Evolutionary conservation across 805 yeast genomes (phyloP).

Genomic region (Lachancea dasiensis): DNA sequence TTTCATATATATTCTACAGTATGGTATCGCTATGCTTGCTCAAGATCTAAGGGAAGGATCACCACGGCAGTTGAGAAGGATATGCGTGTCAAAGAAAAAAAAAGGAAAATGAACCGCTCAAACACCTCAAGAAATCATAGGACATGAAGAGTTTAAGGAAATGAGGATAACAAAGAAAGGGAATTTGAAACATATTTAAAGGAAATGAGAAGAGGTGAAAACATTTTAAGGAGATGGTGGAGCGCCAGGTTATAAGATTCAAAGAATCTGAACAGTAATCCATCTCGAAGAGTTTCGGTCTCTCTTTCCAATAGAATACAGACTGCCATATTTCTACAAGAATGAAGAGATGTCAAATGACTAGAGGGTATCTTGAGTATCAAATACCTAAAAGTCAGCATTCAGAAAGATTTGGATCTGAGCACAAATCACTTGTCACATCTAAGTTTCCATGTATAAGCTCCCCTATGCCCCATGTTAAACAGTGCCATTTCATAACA

Average conservation of each 20-base stretch:
- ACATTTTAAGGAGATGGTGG: no score
- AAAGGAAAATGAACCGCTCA: no score
- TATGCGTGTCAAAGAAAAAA: background rate
- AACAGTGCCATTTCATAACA: background rate
- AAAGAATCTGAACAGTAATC: no score
- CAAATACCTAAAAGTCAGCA: constrained; percentile 9
- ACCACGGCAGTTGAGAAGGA: background rate
- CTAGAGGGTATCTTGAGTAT: constrained; percentile 9
- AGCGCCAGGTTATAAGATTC: no score
- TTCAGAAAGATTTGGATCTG: background rate
- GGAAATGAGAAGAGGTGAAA: no score
- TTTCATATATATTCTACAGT: constrained; percentile 6
- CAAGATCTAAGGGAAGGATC: no score
- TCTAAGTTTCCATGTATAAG: background rate
- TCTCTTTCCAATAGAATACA: no score
- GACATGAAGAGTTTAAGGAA: background rate
- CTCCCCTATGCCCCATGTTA: background rate
- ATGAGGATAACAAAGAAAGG: no score
- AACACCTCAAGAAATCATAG: no score
- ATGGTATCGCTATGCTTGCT: background rate
- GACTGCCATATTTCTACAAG: constrained; percentile 4
- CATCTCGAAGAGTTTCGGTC: no score
- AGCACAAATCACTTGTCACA: background rate
- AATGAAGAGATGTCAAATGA: constrained; percentile 9
- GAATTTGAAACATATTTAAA: background rate